These are phyloP conservation scores for Xanthoconium purpureum DNA, from an alignment of 768 basidiomycete species.

Conservation along the genomic window DNA sequence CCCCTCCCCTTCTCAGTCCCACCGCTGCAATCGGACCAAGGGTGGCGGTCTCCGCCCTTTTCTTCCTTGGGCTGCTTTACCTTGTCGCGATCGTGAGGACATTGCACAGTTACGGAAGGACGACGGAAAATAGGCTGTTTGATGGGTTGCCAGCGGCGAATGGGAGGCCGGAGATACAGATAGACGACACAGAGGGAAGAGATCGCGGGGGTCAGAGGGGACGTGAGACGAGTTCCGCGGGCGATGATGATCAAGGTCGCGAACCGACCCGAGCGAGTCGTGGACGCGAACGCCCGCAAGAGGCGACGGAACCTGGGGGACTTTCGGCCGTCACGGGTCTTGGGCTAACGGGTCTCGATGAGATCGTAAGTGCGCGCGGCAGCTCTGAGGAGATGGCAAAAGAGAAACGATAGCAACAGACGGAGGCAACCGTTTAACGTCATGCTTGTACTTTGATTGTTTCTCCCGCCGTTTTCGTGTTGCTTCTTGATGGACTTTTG, in stretches of 20 bases:
- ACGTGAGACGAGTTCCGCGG: not conserved
- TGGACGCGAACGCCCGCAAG: conserved; percentile 13
- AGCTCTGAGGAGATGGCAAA: conserved; percentile 10
- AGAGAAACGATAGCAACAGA: conserved; percentile 9
- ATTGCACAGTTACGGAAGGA: conserved; percentile 53
- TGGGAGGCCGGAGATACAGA: not conserved
- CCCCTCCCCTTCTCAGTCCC: conserved; percentile 36
- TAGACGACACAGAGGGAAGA: not conserved
- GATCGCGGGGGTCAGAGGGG: conserved; percentile 7
- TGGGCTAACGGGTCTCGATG: conserved; percentile 26
- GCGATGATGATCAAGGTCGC: not conserved
- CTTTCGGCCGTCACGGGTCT: conserved; percentile 29
- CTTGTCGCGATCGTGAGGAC: conserved; percentile 60
- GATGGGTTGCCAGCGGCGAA: not conserved
- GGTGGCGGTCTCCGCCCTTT: conserved; percentile 50
- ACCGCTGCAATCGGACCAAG: conserved; percentile 48
- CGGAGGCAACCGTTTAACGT: not conserved
- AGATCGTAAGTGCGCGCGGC: conserved; percentile 1
- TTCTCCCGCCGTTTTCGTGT: not conserved
- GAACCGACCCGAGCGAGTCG: conserved; percentile 2
- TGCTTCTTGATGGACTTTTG: not conserved
- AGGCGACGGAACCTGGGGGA: conserved; percentile 8
- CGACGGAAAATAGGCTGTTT: not conserved
- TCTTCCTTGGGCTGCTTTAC: conserved; percentile 59
- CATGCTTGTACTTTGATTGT: not conserved